Conservation (phyloP, 768 basidiomycete genomes). For the Suillus paluster region DNA sequence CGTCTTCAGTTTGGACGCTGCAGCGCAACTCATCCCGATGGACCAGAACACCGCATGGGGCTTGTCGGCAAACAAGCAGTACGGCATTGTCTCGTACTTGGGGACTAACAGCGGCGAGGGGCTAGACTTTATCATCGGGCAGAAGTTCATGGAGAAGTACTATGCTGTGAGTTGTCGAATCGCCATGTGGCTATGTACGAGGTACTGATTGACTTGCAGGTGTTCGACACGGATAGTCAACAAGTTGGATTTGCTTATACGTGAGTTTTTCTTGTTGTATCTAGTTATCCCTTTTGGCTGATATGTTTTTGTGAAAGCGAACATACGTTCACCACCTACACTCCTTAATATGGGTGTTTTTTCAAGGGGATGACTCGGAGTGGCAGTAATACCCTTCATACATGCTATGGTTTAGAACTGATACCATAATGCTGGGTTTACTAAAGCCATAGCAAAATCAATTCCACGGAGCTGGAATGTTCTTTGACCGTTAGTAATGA, state of each 20-base stretch:
- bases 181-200: no score
- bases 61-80: no score
- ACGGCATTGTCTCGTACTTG: constrained; percentile 12
- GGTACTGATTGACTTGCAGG: constrained; percentile 9
- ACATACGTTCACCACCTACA: constrained; percentile 22
- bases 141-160: constrained; percentile 22
- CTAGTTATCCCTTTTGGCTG: neutral
- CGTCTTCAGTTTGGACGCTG: constrained; percentile 19
- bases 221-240: constrained; percentile 24
- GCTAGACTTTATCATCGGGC: constrained; percentile 14
- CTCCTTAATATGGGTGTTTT: constrained; percentile 13
- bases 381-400: neutral
- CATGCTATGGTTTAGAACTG: no score
- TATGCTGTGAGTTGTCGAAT: constrained; percentile 15
- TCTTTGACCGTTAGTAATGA: no score
- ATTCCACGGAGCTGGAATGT: no score
- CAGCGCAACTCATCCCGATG: constrained; percentile 21
- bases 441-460: no score
- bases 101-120: constrained; percentile 3
- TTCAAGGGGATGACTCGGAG: neutral
- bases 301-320: constrained; percentile 15
- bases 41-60: constrained; percentile 21
- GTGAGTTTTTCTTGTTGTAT: constrained; percentile 18
- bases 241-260: constrained; percentile 27
- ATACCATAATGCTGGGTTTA: no score